Conservation (phyloP, 1,139 yeast species). For the Saccharomyces pastorianus region DNA sequence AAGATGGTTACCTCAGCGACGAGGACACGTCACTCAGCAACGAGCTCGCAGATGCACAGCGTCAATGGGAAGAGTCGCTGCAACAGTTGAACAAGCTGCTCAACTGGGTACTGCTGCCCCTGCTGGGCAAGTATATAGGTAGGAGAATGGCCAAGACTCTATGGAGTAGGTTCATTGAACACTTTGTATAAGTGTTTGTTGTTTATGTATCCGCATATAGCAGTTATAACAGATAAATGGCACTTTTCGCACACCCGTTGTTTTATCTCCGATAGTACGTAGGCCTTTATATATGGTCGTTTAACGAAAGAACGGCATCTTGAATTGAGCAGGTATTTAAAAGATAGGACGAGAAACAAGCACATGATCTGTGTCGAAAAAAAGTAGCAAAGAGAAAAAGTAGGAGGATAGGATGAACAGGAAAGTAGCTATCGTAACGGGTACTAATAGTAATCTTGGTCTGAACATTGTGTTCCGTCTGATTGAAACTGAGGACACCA, state of each 20-base stretch:
- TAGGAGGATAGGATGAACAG: constrained; percentile 4
- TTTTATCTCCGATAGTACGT: neutral
- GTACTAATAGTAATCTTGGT: constrained; percentile 75
- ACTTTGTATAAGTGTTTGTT: neutral
- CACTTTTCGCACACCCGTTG: neutral
- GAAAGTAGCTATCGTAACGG: constrained; percentile 50
- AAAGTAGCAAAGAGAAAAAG: neutral
- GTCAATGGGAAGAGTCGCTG: constrained; percentile 60
- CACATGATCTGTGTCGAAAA: neutral
- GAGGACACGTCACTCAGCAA: constrained; percentile 6
- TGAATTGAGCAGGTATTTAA: neutral
- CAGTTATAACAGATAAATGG: neutral
- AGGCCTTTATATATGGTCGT: neutral
- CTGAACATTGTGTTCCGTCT: constrained; percentile 75
- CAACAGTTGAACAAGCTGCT: constrained; percentile 46
- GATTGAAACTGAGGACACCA: constrained; percentile 48
- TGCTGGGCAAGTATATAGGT: constrained; percentile 54
- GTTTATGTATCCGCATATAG: neutral
- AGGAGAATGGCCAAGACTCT: constrained; percentile 39
- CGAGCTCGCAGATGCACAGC: constrained; percentile 37
- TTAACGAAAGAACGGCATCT: neutral
- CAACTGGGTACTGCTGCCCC: constrained; percentile 48
- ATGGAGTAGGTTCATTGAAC: constrained; percentile 29
- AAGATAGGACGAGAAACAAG: neutral
- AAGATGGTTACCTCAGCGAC: constrained; percentile 14